Evolutionary conservation across 805 yeast genomes (phyloP).

Genomic region (Sungouiozyma ichnusensis): DNA sequence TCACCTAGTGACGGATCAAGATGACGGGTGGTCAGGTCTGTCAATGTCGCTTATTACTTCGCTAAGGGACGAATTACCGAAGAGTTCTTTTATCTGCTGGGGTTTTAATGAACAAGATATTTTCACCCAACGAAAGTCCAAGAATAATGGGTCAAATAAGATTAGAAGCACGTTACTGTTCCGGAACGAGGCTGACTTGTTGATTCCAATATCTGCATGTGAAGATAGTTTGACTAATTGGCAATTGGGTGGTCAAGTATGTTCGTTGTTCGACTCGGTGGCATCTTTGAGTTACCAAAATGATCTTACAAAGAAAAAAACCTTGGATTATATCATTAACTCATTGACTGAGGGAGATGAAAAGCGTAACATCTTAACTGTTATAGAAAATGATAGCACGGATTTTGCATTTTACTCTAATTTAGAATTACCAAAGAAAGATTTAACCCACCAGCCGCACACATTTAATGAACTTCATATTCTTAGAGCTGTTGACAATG

Average conservation of each 20-base stretch:
- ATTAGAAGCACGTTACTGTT: slow-evolving; percentile 38
- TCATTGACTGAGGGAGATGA: slow-evolving; percentile 16
- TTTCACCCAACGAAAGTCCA: slow-evolving; percentile 7
- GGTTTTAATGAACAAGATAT: slow-evolving; percentile 29
- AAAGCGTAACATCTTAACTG: slow-evolving; percentile 17
- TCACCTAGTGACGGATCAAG: slow-evolving; percentile 58
- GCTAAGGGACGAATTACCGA: slow-evolving; percentile 59
- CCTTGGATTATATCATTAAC: slow-evolving; percentile 15
- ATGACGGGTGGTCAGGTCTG: slow-evolving; percentile 80
- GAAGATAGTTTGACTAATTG: slow-evolving; percentile 18
- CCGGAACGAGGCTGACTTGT: slow-evolving; percentile 39
- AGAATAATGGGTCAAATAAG: slow-evolving; percentile 28
- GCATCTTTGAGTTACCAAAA: slow-evolving; percentile 14
- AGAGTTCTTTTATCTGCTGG: slow-evolving; percentile 39
- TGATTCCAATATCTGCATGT: slow-evolving; percentile 40
- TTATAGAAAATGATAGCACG: slow-evolving; percentile 7
- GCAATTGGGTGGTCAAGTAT: slow-evolving; percentile 20
- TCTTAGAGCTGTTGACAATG: background rate
- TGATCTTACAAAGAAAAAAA: slow-evolving; percentile 7
- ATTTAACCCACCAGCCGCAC: background rate
- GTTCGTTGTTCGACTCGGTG: slow-evolving; percentile 18
- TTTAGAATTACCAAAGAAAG: background rate
- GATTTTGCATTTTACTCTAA: background rate
- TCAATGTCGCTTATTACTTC: slow-evolving; percentile 40
- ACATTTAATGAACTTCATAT: background rate